Evolutionary conservation across 1,139 yeast genomes (phyloP), one percentile per base, ranked within the genome.

Genomic region (Suhomyces guaymorum): DNA sequence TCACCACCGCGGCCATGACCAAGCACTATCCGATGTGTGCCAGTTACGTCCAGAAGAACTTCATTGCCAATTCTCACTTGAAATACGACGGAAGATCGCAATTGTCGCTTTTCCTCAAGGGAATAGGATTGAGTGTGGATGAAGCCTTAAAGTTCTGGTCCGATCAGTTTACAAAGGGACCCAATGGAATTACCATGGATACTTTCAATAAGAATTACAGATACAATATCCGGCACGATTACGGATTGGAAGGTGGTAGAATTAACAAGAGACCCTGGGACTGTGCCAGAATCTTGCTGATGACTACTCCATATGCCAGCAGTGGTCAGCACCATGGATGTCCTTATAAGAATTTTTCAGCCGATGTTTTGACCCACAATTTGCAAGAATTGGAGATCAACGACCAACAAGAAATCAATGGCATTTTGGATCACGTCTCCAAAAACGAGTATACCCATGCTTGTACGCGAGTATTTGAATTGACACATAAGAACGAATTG

Each of bases 111-210:
- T 92, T 92, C 59, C 66, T 92, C 38, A 90, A 89, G 59, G 96
- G 95, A 18, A 82, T 88, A 47, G 98, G 98, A 0, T 68, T 92
- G 37, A 75, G 75, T 34, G 82, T 87, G 7, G 96, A 89, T 42
- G 97, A 94, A 54, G 92, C 97, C 0, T 59, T 92, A 41, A 77
- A 76, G 49, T 90, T 88, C 58, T 92, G 97, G 96, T 65, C 82
- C 7, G 66, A 66, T 39, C 83, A 82, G 48, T 89, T 90, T 59
- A 77, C 88, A 9, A 63, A 63, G 38, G 75, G 69, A 16, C 74
- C 72, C 7, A 49, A 52, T 14, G 52, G 55, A 4, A 73, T 83
- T 60, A 72, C 82, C 2, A 61, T 77, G 37, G 97, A 89, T 41
- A 79, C 79, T 47, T 90, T 89, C 62, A 78, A 82, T 57, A 89